Conservation (phyloP, 257 asterid genomes). For the Linderniella brevidens region DNA sequence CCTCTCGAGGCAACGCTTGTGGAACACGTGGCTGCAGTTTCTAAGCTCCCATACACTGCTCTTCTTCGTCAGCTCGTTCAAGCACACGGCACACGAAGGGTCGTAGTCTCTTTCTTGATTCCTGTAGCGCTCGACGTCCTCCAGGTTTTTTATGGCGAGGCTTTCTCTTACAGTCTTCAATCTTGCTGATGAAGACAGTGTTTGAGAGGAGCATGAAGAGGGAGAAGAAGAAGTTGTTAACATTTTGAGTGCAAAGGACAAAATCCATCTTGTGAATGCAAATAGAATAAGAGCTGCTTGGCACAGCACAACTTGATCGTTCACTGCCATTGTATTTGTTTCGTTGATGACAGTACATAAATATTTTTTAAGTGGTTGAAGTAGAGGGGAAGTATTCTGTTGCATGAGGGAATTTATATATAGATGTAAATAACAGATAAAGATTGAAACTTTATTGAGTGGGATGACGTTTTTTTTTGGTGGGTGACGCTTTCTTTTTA, state of each 20-base stretch:
- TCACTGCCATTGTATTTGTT: conserved; percentile 15
- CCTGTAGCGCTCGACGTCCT: conserved; percentile 18
- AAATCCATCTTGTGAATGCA: conserved; percentile 37
- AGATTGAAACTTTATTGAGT: conserved; percentile 9
- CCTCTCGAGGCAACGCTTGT: conserved; percentile 46
- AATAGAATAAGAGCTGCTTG: conserved; percentile 42
- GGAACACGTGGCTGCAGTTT: conserved; percentile 67
- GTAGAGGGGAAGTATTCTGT: conserved; percentile 22
- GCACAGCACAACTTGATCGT: conserved; percentile 32
- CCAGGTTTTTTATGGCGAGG: conserved; percentile 31
- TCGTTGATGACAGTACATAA: not conserved
- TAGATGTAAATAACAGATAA: conserved; percentile 9
- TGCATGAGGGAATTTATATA: conserved; percentile 12
- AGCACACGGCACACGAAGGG: conserved; percentile 42
- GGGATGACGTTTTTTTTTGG: conserved; percentile 14
- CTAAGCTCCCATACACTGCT: conserved; percentile 49
- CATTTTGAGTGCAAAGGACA: conserved; percentile 24
- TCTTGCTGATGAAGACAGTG: conserved; percentile 11
- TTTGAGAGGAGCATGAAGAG: conserved; percentile 10
- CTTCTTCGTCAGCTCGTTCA: conserved; percentile 27
- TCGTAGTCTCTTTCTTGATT: conserved; percentile 17
- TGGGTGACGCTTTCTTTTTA: conserved; percentile 17
- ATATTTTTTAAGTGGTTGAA: conserved; percentile 7
- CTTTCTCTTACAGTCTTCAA: conserved; percentile 19
- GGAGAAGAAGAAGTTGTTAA: conserved; percentile 13